Base-by-base conservation (phyloP, 768 basidiomycete species). In the Amanita molliuscula region DNA sequence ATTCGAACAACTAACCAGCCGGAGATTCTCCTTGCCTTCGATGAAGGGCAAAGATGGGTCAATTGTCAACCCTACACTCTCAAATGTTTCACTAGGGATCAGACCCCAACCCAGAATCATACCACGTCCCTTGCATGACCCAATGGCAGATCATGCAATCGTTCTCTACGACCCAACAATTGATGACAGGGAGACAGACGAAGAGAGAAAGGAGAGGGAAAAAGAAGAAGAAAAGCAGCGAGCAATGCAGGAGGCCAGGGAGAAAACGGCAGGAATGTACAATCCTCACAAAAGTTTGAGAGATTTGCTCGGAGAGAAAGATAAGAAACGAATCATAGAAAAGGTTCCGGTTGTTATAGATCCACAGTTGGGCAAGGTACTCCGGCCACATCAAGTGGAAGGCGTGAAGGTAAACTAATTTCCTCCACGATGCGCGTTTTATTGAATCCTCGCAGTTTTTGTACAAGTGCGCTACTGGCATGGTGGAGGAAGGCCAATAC, bases 291-390 rank as follows among this genome's bases (percentile, higher is more conserved):
- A 93, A 74, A 94, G 84, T 60, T 66, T 99, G 55, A 84, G 81
- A 61, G 72, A 78, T 48, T 66, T 92, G 52, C 70, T 91, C 8
- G 91, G 89, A 16, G 80, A 88, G 60, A 77, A 75, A 55, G 77
- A 77, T 58, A 79, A 81, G 70, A 84, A 83, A 61, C 74, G 75
- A 53, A 72, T 75, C 48, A 66, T 69, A 16, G 70, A 75, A 11
- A 98, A 96, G 65, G 91, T 99, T 3, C 87, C 95, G 2, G 95
- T 99, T 9, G 96, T 99, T 34, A 96, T 99, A 37, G 95, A 97
- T 61, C 95, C 95, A 4, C 73, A 77, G 34, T 68, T 99, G 31
- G 68, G 77, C 29, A 95, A 90, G 62, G 88, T 95, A 15, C 75
- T 99, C 23, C 79, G 95, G 40, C 95, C 95, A 16, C 95, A 99